Percentiles rank a stretch among this genome's conserved stretches.
phyloP scores from a whole-genome alignment of 192 early-diverging fungal species.

The Jimgerdemannia flammicorona region DNA sequence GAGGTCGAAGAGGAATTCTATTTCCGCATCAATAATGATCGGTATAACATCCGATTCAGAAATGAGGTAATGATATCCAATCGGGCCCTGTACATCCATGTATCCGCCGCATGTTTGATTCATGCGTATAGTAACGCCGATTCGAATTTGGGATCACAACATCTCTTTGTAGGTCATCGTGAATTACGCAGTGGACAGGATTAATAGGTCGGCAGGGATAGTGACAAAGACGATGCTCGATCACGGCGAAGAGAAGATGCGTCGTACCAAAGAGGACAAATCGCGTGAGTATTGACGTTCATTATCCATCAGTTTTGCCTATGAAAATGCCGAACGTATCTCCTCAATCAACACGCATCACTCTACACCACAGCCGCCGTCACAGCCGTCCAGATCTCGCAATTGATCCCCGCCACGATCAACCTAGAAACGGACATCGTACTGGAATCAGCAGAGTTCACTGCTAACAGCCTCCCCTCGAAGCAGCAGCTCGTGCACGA shows the following conservation, averaged over 20 bases:
- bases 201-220: conserved; percentile 60
- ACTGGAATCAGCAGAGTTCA: conserved; percentile 13
- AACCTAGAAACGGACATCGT: conserved; percentile 17
- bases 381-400: conserved; percentile 46
- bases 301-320: conserved; percentile 6
- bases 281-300: too few relatives aligned
- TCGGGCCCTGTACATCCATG: too few relatives aligned
- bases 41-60: conserved; percentile 62
- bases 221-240: conserved; percentile 57
- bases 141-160: too few relatives aligned
- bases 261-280: too few relatives aligned
- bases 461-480: conserved; percentile 2
- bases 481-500: conserved; percentile 45
- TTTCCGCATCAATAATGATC: conserved; percentile 64
- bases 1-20: too few relatives aligned
- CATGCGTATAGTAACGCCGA: too few relatives aligned
- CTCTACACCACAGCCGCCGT: conserved; percentile 15
- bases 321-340: neutral
- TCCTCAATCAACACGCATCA: neutral
- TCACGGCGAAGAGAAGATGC: conserved; percentile 1
- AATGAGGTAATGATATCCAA: too few relatives aligned
- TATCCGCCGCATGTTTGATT: too few relatives aligned
- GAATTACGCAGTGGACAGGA: conserved; percentile 49
- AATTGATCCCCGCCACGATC: conserved; percentile 33
- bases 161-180: conserved; percentile 42